A percentile compares a stretch with the other conserved stretches of the same genome.
These are phyloP conservation scores for Ogataea siamensis DNA, from an alignment of 805 yeast species.

Conservation along the genomic window DNA sequence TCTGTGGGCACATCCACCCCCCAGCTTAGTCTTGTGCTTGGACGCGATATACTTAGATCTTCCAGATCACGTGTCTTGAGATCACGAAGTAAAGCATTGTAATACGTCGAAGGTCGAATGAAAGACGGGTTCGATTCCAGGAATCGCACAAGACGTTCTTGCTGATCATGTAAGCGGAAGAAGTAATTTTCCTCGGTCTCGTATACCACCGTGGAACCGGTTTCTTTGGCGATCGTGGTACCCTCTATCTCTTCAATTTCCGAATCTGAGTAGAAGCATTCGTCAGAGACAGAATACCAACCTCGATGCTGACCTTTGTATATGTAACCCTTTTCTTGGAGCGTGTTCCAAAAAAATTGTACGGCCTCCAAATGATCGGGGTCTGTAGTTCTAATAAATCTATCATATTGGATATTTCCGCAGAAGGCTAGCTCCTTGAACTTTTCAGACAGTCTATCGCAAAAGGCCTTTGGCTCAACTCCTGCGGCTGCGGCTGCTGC, in stretches of 20 bases:
- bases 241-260: conserved; percentile 51
- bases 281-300: conserved; percentile 95
- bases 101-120: conserved; percentile 63
- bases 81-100: conserved; percentile 54
- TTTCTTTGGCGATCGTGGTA: conserved; percentile 53
- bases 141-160: conserved; percentile 47
- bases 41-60: conserved; percentile 88
- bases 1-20: conserved; percentile 88
- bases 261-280: conserved; percentile 84
- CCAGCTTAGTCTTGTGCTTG: conserved; percentile 76
- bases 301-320: conserved; percentile 85
- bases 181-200: conserved; percentile 85
- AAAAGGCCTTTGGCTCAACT: conserved; percentile 62
- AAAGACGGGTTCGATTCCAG: conserved; percentile 52
- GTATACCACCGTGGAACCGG: conserved; percentile 71
- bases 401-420: conserved; percentile 57
- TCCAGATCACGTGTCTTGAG: conserved; percentile 45
- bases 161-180: conserved; percentile 68
- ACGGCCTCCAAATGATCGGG: conserved; percentile 70
- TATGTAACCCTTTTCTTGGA: conserved; percentile 60
- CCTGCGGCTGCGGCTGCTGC: conserved; percentile 64
- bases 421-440: conserved; percentile 63
- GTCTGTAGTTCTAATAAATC: conserved; percentile 92
- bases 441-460: conserved; percentile 62
- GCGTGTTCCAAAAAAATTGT: conserved; percentile 62